Conservation (phyloP, 1,284 basidiomycete species). For the Cryptococcus sp. region DNA sequence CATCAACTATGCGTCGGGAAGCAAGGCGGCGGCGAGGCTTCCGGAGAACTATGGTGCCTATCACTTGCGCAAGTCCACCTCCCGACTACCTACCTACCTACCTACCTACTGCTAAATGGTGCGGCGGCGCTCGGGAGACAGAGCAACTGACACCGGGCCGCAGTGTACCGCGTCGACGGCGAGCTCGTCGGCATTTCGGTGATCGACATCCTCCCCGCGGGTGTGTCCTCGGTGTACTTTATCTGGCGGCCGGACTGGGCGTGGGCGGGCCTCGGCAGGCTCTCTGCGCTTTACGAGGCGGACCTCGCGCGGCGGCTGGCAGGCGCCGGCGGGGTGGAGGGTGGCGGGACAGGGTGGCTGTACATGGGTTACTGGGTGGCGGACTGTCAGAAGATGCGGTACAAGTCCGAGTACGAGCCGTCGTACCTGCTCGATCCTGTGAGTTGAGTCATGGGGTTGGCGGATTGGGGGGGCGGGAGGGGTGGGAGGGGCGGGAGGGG, state of each 20-base stretch:
- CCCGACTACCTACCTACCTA: too few species aligned
- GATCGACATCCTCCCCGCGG: constrained; percentile 82
- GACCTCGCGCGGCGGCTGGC: constrained; percentile 71
- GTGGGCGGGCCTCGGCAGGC: constrained; percentile 68
- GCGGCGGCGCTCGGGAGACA: too few species aligned
- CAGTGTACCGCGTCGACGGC: constrained; percentile 73
- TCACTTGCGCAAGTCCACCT: constrained; percentile 61
- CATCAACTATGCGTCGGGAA: constrained; percentile 11
- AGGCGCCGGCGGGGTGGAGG: constrained; percentile 53
- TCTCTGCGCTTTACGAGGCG: constrained; percentile 77
- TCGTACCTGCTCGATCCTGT: constrained; percentile 87
- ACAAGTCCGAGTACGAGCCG: constrained; percentile 89
- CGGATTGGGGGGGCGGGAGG: too few species aligned
- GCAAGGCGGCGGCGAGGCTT: constrained; percentile 51
- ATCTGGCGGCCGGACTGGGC: constrained; percentile 82
- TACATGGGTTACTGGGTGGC: constrained; percentile 95
- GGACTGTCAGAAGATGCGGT: constrained; percentile 90
- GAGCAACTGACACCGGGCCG: neutral
- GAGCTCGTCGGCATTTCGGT: constrained; percentile 82
- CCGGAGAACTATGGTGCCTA: constrained; percentile 76
- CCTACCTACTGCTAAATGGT: too few species aligned
- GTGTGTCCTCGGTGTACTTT: constrained; percentile 94
- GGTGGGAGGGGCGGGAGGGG: too few species aligned
- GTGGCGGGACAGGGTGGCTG: constrained; percentile 58
- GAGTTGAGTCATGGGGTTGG: constrained; percentile 33